Evolutionary conservation across 192 early-diverging fungal species (phyloP).

Genomic region (Lunasporangiospora selenospora): DNA sequence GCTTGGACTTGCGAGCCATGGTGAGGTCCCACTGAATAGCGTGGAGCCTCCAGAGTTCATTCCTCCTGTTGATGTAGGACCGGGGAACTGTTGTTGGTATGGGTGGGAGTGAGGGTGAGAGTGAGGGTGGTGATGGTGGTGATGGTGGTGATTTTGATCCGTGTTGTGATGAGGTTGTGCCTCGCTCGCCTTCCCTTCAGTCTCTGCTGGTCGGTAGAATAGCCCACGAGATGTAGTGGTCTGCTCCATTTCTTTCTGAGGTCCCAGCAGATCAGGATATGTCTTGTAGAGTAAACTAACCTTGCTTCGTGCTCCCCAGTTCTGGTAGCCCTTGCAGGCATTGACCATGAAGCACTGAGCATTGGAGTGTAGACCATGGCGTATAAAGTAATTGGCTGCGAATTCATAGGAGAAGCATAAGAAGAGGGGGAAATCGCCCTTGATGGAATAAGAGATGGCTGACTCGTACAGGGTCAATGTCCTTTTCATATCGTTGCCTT

Average conservation of each 20-base stretch:
- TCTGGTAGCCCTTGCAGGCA: slow-evolving; percentile 26
- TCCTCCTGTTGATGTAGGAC: no score
- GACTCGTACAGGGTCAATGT: slow-evolving; percentile 29
- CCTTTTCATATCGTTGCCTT: slow-evolving; percentile 3
- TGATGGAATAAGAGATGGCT: slow-evolving; percentile 23
- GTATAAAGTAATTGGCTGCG: slow-evolving; percentile 27
- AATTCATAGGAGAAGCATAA: slow-evolving; percentile 23
- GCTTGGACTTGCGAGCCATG: no score
- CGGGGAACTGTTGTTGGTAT: no score
- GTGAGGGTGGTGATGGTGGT: no score
- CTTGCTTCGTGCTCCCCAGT: slow-evolving; percentile 40
- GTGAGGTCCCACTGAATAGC: no score
- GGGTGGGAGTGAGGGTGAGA: no score
- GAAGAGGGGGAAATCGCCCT: slow-evolving; percentile 28
- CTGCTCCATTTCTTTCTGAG: slow-evolving; percentile 10
- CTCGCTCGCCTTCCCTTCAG: no score
- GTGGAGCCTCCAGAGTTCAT: no score
- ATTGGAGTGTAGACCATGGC: slow-evolving; percentile 31
- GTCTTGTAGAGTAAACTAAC: slow-evolving; percentile 32
- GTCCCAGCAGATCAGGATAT: slow-evolving; percentile 27
- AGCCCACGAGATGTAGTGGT: slow-evolving; percentile 9
- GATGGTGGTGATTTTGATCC: no score
- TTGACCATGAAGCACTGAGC: slow-evolving; percentile 27
- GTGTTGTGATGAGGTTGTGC: no score
- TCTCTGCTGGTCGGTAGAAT: slow-evolving; percentile 34